Evolutionary conservation across 2,329 filamentous ascomycete species (phyloP), one percentile per base, ranked within the genome.

Genomic region (Scytalidium lignicola): DNA sequence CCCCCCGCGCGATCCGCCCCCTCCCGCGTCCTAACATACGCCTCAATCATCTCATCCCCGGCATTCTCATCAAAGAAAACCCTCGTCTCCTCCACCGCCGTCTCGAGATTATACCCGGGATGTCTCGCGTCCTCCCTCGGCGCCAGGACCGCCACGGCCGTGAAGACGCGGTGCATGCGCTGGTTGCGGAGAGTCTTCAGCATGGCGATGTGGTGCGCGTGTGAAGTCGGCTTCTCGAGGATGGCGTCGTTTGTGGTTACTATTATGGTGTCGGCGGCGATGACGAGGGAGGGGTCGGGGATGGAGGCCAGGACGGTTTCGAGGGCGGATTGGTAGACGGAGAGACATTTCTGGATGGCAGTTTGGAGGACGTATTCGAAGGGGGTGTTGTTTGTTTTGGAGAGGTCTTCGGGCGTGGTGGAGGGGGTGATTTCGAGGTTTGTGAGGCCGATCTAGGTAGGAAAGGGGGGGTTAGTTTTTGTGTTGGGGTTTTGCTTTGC

Each of bases 301-400:
- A 54, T 64, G 1, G 63, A 64, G 41, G 63, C 66, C 20, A 68
- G 63, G 6, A 64, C 62, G 49, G 71, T 73, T 10, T 66, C 64
- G 4, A 72, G 54, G 1, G 69, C 55, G 8, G 64, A 62, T 5
- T 61, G 60, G 52, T 70, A 70, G 44, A 97, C 88, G 42, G 86
- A 79, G 41, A 90, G 77, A 45, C 85, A 88, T 70, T 99, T 99
- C 59, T 86, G 80, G 19, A 82, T 81, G 3, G 92, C 92, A 2
- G 93, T 99, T 50, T 85, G 82, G 13, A 91, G 76, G 18, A 96
- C 93, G 72, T 99, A 99, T 71, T 95, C 90, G 66, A 88, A 87
- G 1, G 93, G 89, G 1, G 84, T 82, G 51, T 92, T 79, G 2
- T 70, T 66, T 7, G 72, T 67, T 67, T 97, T 96, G 60, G 88